Evolutionary conservation across 2,329 filamentous ascomycete species (phyloP).

Genomic region (Ascomycota sp.): DNA sequence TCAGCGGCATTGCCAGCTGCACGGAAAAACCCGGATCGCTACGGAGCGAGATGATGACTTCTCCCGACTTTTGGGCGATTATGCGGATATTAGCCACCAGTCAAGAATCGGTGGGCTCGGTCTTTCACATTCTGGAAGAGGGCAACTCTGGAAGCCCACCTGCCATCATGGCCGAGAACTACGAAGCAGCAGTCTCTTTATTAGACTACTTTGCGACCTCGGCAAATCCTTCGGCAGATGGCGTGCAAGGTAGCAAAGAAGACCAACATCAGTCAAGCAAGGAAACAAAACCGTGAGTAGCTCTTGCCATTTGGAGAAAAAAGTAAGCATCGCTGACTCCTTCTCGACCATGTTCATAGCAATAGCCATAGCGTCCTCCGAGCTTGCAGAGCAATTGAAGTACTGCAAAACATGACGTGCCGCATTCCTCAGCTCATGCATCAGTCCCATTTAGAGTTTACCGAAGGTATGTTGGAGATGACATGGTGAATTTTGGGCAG

Average conservation of each 20-base stretch:
- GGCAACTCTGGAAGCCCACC: constrained; percentile 55
- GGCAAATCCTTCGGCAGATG: constrained; percentile 42
- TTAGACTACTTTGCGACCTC: constrained; percentile 80
- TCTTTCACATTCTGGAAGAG: constrained; percentile 73
- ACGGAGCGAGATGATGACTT: constrained; percentile 83
- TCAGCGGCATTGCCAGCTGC: constrained; percentile 63
- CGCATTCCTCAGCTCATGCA: constrained; percentile 75
- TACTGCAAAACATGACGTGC: constrained; percentile 63
- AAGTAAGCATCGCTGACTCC: neutral
- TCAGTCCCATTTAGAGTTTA: constrained; percentile 78
- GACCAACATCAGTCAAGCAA: constrained; percentile 25
- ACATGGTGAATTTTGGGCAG: neutral
- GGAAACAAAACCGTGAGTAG: constrained; percentile 8
- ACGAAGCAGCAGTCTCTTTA: constrained; percentile 66
- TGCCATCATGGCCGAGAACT: constrained; percentile 86
- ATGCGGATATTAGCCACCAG: constrained; percentile 54
- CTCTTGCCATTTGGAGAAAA: neutral
- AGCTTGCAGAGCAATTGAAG: constrained; percentile 59
- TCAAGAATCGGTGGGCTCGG: constrained; percentile 49
- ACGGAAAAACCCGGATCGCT: constrained; percentile 59
- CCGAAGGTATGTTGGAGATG: constrained; percentile 39
- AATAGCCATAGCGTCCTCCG: constrained; percentile 42
- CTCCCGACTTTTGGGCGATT: constrained; percentile 92
- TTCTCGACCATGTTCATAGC: constrained; percentile 4
- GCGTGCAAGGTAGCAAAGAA: constrained; percentile 45